Evolutionary conservation across 2,329 filamentous ascomycete species (phyloP), one percentile per base, ranked within the genome.

Genomic region (Taxawa tesnikishii): DNA sequence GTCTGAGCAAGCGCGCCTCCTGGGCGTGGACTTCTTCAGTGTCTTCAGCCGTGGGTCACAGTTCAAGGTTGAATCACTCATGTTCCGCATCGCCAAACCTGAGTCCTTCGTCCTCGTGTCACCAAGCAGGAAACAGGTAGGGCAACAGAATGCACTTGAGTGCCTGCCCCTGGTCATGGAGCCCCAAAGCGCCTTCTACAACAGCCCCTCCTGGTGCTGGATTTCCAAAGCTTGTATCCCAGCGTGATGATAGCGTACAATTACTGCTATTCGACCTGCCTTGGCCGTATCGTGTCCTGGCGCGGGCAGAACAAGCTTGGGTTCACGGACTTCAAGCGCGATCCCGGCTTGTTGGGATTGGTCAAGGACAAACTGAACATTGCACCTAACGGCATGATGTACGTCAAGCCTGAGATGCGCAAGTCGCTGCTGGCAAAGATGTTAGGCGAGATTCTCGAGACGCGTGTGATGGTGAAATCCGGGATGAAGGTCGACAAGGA

Each of bases 231-330:
- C 38, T 61, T 98, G 29, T 98, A 98, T 43, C 90, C 90, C 0
- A 94, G 87, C 55, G 79, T 96, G 38, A 94, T 98, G 85, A 96
- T 98, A 50, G 90, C 90, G 0, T 96, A 98, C 62, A 98, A 98
- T 49, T 90, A 94, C 51, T 98, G 90, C 60, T 98, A 98, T 51
- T 96, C 90, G 0, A 98, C 90, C 0, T 98, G 87, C 45, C 67
- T 96, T 1, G 90, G 90, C 0, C 75, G 90, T 17, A 76, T 94
- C 24, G 73, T 76, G 16, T 74, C 76, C 44, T 94, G 88, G 88
- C 75, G 84, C n/a, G 87, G 85, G 3, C 75, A 72, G 17, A 87
- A 84, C 61, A 94, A 96, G 58, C 84, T 98, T 79, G 90, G 90
- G 0, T 94, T 96, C 51, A 75, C 76, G 16, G 79, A 94, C 39